These are phyloP conservation scores for Talaromyces sp. DNA, from an alignment of 2,329 filamentous ascomycete species.

Conservation along the genomic window DNA sequence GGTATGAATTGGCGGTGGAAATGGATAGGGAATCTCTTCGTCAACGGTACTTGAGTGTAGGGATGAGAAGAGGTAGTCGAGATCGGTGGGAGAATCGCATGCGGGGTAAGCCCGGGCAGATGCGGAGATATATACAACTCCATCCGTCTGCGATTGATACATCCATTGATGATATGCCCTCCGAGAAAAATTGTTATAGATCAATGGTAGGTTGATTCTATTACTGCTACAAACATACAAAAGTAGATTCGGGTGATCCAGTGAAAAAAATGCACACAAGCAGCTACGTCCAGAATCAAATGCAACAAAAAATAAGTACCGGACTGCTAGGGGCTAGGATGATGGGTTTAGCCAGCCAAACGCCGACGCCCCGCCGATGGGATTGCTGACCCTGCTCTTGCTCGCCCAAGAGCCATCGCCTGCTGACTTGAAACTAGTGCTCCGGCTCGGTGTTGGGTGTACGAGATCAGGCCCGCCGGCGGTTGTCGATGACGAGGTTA, in stretches of 20 bases:
- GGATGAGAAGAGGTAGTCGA: not conserved
- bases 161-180: not conserved
- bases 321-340: not conserved
- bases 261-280: not conserved
- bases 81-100: not conserved
- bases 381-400: conserved; percentile 64
- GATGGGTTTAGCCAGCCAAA: conserved; percentile 79
- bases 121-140: not conserved
- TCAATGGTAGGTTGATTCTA: not conserved
- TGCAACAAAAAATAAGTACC: not conserved
- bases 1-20: not conserved
- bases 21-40: not conserved
- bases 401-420: conserved; percentile 24
- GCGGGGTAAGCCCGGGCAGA: not conserved
- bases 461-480: conserved; percentile 10
- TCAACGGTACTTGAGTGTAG: too few relatives aligned
- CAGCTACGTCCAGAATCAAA: not conserved
- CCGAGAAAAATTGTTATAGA: not conserved
- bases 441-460: conserved; percentile 13
- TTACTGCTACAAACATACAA: not conserved
- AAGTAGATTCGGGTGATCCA: not conserved
- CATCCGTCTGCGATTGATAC: not conserved
- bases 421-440: conserved; percentile 17
- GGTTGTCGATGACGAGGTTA: conserved; percentile 9
- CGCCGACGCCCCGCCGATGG: conserved; percentile 84